Evolutionary conservation across 192 early-diverging fungal genomes (phyloP), one percentile per base, ranked within the genome.

Genomic region (Backusella tarrabulga): DNA sequence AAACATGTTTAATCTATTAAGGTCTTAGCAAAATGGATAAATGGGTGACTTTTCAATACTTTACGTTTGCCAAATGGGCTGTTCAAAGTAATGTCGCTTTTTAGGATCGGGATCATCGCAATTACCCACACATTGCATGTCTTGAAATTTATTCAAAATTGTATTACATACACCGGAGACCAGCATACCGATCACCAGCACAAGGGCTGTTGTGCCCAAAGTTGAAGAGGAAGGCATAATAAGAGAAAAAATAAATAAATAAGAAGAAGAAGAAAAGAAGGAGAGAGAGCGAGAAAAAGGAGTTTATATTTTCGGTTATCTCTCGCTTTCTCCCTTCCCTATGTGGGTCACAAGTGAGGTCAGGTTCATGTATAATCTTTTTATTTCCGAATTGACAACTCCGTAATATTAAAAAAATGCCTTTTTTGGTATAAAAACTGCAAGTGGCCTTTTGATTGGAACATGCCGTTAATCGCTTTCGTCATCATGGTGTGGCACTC

Each of bases 41-140:
- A 23, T 71, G 15, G 7, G 7, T 29, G 9, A 2, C 0, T 50
- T 4, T 34, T 26, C 23, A 8, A 8, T 19, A n/a, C 35, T 56
- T 78, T 82, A 82, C 29, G 97, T 98, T 89, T 98, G 97, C 93
- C 94, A 96, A n/a, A 97, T 86, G 15, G 97, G 97, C 84, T 99
- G 97, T 82, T 99, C 97, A 89, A 96, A 99, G 63, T 92, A 87
- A 63, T 91, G 80, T 52, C 87, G 85, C 21, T 92, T 88, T 14
- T 77, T 78, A 3, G 88, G 86, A 73, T 96, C 91, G 15, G 91
- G 88, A 81, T 88, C 90, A 63, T 94, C 88, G 78, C 97, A 99
- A 87, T 97, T 93, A 8, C 83, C 86, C 35, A 99, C 92, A 82
- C 97, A 99, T 71, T 93, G 90, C 85, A 92, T 93, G 81, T 98